Conservation (phyloP, 306 rosid genomes). For the Vigna hirtella region DNA sequence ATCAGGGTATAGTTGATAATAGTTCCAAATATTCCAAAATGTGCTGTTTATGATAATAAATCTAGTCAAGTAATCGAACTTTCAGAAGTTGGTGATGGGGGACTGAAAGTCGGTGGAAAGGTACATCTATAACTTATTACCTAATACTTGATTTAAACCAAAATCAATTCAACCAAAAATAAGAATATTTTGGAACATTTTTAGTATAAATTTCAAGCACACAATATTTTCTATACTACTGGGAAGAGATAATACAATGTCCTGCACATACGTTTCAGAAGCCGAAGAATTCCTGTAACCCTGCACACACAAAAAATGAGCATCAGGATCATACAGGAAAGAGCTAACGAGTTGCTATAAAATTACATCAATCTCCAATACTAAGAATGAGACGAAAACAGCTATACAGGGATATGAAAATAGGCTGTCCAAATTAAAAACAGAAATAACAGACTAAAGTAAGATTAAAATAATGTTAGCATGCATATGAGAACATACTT, state of each 20-base stretch:
- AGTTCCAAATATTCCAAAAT: too few species aligned
- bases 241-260: constrained; percentile 37
- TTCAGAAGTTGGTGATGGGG: too few species aligned
- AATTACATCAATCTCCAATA: constrained; percentile 2
- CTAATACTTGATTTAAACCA: constrained; percentile 7
- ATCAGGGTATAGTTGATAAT: not conserved
- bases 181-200: not conserved
- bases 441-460: constrained; percentile 5
- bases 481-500: constrained; percentile 63
- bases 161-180: constrained; percentile 5
- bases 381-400: constrained; percentile 23
- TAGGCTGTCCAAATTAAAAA: constrained; percentile 31
- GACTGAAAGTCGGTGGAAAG: too few species aligned
- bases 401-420: constrained; percentile 19
- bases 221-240: constrained; percentile 20
- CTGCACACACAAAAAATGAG: constrained; percentile 57
- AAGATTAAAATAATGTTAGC: constrained; percentile 1
- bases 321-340: constrained; percentile 41
- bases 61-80: too few species aligned
- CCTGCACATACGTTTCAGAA: constrained; percentile 82
- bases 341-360: constrained; percentile 20
- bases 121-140: too few species aligned
- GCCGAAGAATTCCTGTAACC: constrained; percentile 91
- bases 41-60: too few species aligned
- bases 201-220: constrained; percentile 42